These are phyloP conservation scores for Ceratocystis albifundus DNA, from an alignment of 2,329 filamentous ascomycete genomes.

Conservation along the genomic window DNA sequence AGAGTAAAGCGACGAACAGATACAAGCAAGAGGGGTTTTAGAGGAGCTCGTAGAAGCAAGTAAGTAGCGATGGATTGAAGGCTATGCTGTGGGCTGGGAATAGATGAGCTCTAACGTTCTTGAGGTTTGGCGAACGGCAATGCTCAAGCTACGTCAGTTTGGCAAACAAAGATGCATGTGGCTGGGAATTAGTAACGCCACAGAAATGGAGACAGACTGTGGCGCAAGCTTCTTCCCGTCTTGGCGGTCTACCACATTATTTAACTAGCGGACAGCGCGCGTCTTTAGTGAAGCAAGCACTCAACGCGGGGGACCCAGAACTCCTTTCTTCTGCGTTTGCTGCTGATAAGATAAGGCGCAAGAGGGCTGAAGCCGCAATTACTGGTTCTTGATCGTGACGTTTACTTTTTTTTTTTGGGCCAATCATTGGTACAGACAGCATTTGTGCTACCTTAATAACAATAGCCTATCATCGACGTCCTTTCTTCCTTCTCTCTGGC, in stretches of 20 bases:
- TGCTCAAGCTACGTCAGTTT: constrained; percentile 4
- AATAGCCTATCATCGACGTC: too few relatives aligned
- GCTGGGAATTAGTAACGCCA: background rate
- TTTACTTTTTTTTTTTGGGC: too few relatives aligned
- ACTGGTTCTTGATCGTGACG: too few relatives aligned
- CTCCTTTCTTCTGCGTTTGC: background rate
- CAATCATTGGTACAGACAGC: too few relatives aligned
- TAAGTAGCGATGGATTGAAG: background rate
- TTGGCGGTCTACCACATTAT: background rate
- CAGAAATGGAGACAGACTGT: background rate
- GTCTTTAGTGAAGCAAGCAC: background rate
- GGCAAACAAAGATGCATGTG: background rate
- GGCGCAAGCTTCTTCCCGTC: background rate
- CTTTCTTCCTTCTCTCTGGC: background rate
- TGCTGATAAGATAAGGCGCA: background rate
- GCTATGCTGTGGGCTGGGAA: background rate
- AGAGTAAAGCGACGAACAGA: background rate
- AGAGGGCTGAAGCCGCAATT: background rate
- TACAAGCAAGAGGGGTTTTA: background rate
- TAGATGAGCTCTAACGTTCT: background rate
- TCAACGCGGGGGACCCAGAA: background rate
- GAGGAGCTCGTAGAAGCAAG: constrained; percentile 23
- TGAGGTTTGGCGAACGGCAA: background rate
- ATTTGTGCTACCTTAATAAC: too few relatives aligned
- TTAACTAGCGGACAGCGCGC: background rate